Base-by-base conservation (phyloP, 2,329 filamentous ascomycete species). In the Lachnellula occidentalis region DNA sequence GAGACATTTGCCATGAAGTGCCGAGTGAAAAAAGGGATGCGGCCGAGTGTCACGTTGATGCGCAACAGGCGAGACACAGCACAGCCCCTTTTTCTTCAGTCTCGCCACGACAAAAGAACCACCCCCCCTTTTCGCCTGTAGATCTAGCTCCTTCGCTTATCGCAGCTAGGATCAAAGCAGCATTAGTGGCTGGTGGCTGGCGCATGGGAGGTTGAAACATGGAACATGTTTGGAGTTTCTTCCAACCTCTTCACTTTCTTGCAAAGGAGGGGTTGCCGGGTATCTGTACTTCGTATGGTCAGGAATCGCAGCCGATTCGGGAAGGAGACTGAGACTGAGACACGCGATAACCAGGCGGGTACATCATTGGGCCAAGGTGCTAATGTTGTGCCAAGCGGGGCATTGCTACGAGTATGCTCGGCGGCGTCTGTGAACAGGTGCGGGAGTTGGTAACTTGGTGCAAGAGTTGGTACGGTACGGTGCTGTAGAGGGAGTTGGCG, bases 81-180 rank as follows among this genome's bases (percentile, higher is more conserved):
- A 37, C 47, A 50, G 47, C 37, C 46, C 48, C 52, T 19, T 34
- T 47, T 47, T 37, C 27, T 31, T 31, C 27, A 31, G 27, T 31
- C 27, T 41, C 37, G 45, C 46, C 36, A 43, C 36, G 5, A 22
- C 19, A 17, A 53, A 47, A 9, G 24, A 7, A 19, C 45, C n/a
- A 19, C 27, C 11, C 34, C 12, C 51, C 51, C 51, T 43, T 48
- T 53, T 12, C 34, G 45, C 36, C 45, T 21, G 34, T 12, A 34
- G 45, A 48, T 53, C 51, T 48, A 45, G 27, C 9, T 37, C 51
- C 39, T 52, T 52, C 50, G 50, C 50, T 47, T 31, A 52, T 52
- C 50, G 22, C 14, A 22, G 24, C 31, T 22, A 34, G 41, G 31
- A 7, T 17, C 4, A 8, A 39, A 9, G 12, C 36, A 15, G 36